A percentile compares a stretch with the other conserved stretches of the same genome.
phyloP scores from a whole-genome alignment of 139 green algal species.

The Chlorella sp. region DNA sequence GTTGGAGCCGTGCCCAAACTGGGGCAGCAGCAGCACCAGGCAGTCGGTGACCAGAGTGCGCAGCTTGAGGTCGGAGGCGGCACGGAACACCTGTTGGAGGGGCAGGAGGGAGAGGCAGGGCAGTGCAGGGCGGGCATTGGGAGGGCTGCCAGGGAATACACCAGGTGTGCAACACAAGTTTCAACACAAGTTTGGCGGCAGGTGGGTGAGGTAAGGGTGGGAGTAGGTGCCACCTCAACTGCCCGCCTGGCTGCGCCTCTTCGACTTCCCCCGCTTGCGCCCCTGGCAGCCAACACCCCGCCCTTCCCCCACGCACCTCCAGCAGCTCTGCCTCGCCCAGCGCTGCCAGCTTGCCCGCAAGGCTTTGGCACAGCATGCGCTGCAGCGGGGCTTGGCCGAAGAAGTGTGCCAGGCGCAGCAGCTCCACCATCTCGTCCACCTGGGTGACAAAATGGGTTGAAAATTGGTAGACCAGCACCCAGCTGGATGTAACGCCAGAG shows the following conservation, averaged over 20 bases:
- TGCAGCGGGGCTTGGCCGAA: not conserved
- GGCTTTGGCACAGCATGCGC: not conserved
- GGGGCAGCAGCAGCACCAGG: conserved; percentile 16
- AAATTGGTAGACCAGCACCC: not conserved
- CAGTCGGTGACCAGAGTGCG: not conserved
- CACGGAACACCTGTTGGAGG: not conserved
- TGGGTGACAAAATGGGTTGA: not conserved
- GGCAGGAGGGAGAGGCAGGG: too few relatives aligned
- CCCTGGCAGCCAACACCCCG: not conserved
- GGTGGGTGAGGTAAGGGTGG: too few relatives aligned
- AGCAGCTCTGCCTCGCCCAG: not conserved
- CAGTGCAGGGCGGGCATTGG: too few relatives aligned
- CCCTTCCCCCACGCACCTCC: not conserved
- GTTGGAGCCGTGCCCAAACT: not conserved
- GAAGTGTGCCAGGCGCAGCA: conserved; percentile 2
- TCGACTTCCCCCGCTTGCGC: not conserved
- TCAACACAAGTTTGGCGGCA: too few relatives aligned
- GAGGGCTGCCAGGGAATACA: too few relatives aligned
- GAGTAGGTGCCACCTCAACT: too few relatives aligned
- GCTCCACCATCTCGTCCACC: not conserved
- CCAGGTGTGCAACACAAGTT: too few relatives aligned
- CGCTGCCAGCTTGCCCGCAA: not conserved
- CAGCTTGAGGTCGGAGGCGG: conserved; percentile 1
- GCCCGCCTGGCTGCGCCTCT: not conserved
- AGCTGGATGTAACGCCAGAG: not conserved